phyloP scores from a whole-genome alignment of 768 basidiomycete genomes.

The Suillus lakei region DNA sequence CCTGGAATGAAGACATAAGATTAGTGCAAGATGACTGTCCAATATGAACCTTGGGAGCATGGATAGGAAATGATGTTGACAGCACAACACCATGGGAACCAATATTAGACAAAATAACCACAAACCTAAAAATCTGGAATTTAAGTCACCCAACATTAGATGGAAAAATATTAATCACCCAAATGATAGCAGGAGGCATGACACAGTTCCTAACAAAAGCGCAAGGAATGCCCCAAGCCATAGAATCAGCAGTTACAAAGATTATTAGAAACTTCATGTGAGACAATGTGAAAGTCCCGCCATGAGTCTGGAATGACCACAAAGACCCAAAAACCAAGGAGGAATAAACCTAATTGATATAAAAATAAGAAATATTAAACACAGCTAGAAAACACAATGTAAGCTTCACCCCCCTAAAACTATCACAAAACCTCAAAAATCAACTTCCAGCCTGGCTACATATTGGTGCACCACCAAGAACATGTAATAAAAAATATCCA shows the following conservation, averaged over 20 bases:
- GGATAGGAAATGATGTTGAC: not conserved
- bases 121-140: not conserved
- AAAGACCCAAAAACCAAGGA: no score
- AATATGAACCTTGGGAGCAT: not conserved
- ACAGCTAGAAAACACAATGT: no score
- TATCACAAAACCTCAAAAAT: no score
- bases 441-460: no score
- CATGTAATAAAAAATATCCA: no score
- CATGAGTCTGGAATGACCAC: no score
- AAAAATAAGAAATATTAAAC: no score
- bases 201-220: not conserved
- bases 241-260: not conserved
- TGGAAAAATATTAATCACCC: not conserved
- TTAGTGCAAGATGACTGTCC: no score
- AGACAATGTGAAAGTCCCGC: no score
- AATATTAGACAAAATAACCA: not conserved
- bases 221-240: not conserved
- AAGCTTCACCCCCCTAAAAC: no score
- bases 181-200: not conserved
- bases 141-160: rapidly evolving
- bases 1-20: not conserved
- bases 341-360: no score
- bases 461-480: no score
- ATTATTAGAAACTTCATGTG: constrained; percentile 9
- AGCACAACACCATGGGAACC: not conserved